These are phyloP conservation scores for Mortierella antarctica DNA, from an alignment of 192 early-diverging fungal genomes.

Conservation along the genomic window DNA sequence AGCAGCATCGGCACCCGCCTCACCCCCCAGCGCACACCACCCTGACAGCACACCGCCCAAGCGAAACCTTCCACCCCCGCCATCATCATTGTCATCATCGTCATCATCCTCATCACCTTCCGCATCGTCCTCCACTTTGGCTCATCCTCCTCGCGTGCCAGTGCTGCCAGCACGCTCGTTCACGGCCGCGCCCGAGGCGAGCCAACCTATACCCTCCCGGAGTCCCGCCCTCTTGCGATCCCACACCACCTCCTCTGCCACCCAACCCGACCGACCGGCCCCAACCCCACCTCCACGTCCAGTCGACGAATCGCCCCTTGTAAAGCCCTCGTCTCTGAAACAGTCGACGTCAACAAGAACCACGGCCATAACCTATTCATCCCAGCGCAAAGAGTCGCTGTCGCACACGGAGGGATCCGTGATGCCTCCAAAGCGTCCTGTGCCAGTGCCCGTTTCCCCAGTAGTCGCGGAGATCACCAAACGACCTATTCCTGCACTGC, in stretches of 20 bases:
- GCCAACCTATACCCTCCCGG: too few species aligned
- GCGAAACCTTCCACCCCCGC: constrained; percentile 14
- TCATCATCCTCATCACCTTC: background rate
- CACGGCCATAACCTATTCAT: background rate
- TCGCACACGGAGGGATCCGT: too few species aligned
- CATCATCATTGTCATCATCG: background rate
- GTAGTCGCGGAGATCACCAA: background rate
- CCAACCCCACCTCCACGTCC: constrained; percentile 1
- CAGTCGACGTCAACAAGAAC: background rate
- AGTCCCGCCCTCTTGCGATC: background rate
- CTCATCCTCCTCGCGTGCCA: constrained; percentile 3
- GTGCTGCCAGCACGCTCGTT: background rate
- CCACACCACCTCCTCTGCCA: background rate
- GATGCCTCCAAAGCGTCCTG: background rate
- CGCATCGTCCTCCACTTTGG: background rate
- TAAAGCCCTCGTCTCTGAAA: background rate
- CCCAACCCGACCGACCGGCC: constrained; percentile 8
- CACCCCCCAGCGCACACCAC: background rate
- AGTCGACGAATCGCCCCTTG: background rate
- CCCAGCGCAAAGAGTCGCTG: too few species aligned
- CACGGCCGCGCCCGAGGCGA: too few species aligned
- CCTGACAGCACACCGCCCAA: constrained; percentile 8
- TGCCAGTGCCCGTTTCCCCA: background rate
- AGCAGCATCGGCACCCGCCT: background rate
- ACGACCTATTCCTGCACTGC: background rate